A percentile compares a stretch with the other conserved stretches of the same genome.
phyloP scores from a whole-genome alignment of 2,329 filamentous ascomycete species.

The Pleoardoris graminearum region DNA sequence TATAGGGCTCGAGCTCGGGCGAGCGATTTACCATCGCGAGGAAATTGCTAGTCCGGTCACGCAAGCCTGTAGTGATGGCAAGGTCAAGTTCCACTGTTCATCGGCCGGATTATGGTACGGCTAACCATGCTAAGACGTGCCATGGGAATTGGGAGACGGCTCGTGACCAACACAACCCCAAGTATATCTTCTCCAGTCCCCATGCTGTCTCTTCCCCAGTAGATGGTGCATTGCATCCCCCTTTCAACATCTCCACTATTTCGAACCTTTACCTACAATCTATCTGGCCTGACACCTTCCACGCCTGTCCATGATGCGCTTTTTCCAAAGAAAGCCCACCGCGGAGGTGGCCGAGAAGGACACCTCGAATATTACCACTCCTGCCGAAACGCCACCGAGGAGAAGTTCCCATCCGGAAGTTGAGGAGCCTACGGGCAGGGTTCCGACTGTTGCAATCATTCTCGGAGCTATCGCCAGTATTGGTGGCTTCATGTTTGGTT shows the following conservation, averaged over 20 bases:
- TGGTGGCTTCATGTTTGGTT: conserved; percentile 44
- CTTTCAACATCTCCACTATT: background rate
- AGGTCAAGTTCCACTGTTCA: conserved; percentile 10
- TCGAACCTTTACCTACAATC: background rate
- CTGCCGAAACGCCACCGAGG: conserved; percentile 29
- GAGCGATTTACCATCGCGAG: conserved; percentile 2
- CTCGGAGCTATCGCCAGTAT: conserved; percentile 40
- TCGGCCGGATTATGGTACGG: conserved; percentile 7
- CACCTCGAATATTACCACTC: conserved; percentile 29
- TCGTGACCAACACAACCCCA: background rate
- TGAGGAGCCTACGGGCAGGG: conserved; percentile 25
- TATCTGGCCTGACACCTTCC: background rate
- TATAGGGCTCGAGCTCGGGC: conserved; percentile 3
- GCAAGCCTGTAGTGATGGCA: conserved; percentile 3
- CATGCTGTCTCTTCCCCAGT: conserved; percentile 1
- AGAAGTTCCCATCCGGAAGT: conserved; percentile 22
- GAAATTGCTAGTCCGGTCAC: conserved; percentile 3
- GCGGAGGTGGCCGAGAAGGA: conserved; percentile 28
- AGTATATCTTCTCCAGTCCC: conserved; percentile 5
- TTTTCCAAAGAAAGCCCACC: conserved; percentile 23
- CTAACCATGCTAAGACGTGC: too few species aligned
- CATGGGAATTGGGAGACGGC: background rate
- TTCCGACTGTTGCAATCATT: conserved; percentile 33
- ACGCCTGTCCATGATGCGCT: conserved; percentile 19
- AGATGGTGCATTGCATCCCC: background rate